Conservation (phyloP, 306 rosid species). For the Abrus pulchellus region DNA sequence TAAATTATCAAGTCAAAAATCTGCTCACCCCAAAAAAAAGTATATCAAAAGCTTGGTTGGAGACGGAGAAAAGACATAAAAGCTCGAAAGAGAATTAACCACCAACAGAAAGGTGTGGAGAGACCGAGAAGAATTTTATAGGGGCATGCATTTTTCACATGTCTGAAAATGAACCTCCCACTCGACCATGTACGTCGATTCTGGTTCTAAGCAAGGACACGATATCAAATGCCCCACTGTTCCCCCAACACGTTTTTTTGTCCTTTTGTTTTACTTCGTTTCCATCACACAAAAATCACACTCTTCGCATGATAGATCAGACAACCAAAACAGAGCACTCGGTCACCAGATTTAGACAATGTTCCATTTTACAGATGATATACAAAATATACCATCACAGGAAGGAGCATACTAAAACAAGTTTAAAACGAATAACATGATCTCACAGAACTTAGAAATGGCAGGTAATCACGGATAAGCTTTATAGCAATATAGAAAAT, state of each 20-base stretch:
- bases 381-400: not conserved
- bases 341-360: not conserved
- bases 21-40: not conserved
- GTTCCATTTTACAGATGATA: not conserved
- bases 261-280: slow-evolving; percentile 1
- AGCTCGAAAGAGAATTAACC: not conserved
- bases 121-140: not conserved
- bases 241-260: slow-evolving; percentile 39
- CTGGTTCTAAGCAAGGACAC: not conserved
- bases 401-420: not conserved
- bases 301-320: slow-evolving; percentile 1
- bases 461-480: not conserved
- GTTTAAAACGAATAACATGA: not conserved
- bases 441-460: not conserved
- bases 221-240: slow-evolving; percentile 6
- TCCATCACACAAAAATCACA: slow-evolving; percentile 14
- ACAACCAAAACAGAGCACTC: not conserved
- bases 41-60: not conserved
- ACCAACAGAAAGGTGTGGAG: not conserved
- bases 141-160: slow-evolving; percentile 48
- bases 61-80: not conserved
- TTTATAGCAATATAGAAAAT: slow-evolving; percentile 7
- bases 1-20: not conserved
- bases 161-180: slow-evolving; percentile 37
- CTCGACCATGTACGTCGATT: not conserved